A percentile compares a stretch with the other conserved stretches of the same genome.
Evolutionary conservation across 495 filamentous ascomycete genomes (phyloP).

Genomic region (Tetracladium marchalianum): DNA sequence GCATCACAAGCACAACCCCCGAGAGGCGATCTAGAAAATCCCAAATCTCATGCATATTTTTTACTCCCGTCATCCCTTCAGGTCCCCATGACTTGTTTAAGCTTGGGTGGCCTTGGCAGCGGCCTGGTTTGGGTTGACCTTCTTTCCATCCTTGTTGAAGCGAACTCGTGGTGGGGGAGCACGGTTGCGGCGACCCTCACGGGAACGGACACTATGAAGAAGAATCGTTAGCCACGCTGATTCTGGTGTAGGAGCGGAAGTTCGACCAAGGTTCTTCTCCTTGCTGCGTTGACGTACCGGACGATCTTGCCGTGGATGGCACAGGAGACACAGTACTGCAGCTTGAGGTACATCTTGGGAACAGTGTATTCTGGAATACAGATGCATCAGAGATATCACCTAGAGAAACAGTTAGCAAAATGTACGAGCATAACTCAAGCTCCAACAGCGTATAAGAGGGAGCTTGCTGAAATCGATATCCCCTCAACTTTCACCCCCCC

Average conservation of each 20-base stretch:
- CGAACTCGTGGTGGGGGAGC: slow-evolving; percentile 92
- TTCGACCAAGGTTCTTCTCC: slow-evolving; percentile 54
- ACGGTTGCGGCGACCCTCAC: slow-evolving; percentile 96
- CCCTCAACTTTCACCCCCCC: not conserved
- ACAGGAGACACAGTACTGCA: slow-evolving; percentile 99
- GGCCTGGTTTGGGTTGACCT: slow-evolving; percentile 87
- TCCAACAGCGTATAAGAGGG: no score
- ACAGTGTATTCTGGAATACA: slow-evolving; percentile 98
- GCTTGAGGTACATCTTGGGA: slow-evolving; percentile 99
- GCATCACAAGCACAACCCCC: no score
- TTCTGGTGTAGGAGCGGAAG: slow-evolving; percentile 20
- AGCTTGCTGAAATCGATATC: no score
- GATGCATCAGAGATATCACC: slow-evolving; percentile 99
- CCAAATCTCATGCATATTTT: slow-evolving; percentile 15
- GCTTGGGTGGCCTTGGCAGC: slow-evolving; percentile 50
- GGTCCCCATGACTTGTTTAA: slow-evolving; percentile 9
- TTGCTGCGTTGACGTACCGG: slow-evolving; percentile 61
- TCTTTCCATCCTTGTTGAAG: slow-evolving; percentile 99
- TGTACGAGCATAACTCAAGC: not conserved
- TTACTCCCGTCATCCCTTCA: slow-evolving; percentile 9
- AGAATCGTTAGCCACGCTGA: slow-evolving; percentile 24
- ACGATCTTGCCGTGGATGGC: slow-evolving; percentile 99
- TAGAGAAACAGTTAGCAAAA: slow-evolving; percentile 29
- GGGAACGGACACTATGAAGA: slow-evolving; percentile 80
- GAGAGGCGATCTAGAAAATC: slow-evolving; percentile 8